phyloP scores from a whole-genome alignment of 2,329 filamentous ascomycete genomes.

The Botrytis porri region DNA sequence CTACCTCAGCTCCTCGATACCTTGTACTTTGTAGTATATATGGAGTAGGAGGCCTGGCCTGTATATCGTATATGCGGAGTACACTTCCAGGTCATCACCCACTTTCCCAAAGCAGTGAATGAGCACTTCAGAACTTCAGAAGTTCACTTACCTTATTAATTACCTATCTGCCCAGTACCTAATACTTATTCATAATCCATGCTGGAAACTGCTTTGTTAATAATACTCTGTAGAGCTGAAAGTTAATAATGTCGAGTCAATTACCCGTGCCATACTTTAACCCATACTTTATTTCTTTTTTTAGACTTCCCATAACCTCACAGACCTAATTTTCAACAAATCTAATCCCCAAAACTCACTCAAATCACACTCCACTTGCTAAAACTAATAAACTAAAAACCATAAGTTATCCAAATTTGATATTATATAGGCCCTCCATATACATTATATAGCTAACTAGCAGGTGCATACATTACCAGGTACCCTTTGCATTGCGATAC shows the following conservation, averaged over 20 bases:
- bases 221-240: neutral
- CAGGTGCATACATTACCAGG: neutral
- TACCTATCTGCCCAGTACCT: neutral
- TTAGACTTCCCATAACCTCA: neutral
- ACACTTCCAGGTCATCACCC: neutral
- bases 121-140: too few relatives aligned
- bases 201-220: neutral
- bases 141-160: neutral
- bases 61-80: too few relatives aligned
- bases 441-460: neutral
- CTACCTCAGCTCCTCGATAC: too few relatives aligned
- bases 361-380: neutral
- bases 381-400: neutral
- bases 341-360: neutral
- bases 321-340: neutral
- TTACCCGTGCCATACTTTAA: too few relatives aligned
- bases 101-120: slow-evolving; percentile 2
- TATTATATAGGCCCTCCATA: neutral
- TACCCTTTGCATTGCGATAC: neutral
- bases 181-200: neutral
- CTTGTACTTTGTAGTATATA: too few relatives aligned
- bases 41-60: too few relatives aligned
- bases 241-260: neutral
- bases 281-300: neutral
- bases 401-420: neutral